Evolutionary conservation across 805 yeast species (phyloP), one percentile per base, ranked within the genome.

Genomic region (Candida pseudoglaebosa): DNA sequence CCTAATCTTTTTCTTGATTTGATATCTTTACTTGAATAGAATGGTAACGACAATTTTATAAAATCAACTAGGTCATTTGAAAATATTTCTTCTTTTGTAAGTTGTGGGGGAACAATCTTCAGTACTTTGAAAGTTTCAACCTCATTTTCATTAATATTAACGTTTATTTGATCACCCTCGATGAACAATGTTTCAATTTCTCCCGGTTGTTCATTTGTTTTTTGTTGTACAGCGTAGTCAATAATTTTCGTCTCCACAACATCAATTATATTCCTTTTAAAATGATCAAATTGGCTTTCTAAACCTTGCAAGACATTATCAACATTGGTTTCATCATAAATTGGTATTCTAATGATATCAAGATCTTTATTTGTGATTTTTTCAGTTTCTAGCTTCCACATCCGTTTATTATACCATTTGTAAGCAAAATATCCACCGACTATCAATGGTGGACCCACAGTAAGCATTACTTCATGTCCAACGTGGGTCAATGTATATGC

Each of bases 201-300:
- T 18, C 28, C 30, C 19, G 36, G 26, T 8, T 31, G 21, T 10
- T 24, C 22, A 33, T 30, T 32, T 6, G 44, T 44, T 15, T 46
- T 45, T 26, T 37, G 34, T 17, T 36, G 28, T 10, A 51, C 53
- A 14, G 64, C 47, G 41, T 52, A 49, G 34, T 65, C 63, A 3
- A 59, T 47, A 17, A 67, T 52, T 24, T 54, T 43, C 15, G 40
- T 34, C 28, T 59, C 66, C 3, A 56, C 46, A 4, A 53, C 22
- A 5, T 57, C 53, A 3, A 57, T 31, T 3, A 66, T 45, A 39
- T 67, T 63, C 5, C 38, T 28, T 30, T 50, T 57, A 42, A 67
- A 61, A 36, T 56, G 53, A 39, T 65, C 71, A 45, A 49, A 67
- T 46, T 63, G 64, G 40, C 53, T 62, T 9, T 67, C 71, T 16